Base-by-base conservation (phyloP, 139 green algal genomes). In the Chlamydomonas urium region DNA sequence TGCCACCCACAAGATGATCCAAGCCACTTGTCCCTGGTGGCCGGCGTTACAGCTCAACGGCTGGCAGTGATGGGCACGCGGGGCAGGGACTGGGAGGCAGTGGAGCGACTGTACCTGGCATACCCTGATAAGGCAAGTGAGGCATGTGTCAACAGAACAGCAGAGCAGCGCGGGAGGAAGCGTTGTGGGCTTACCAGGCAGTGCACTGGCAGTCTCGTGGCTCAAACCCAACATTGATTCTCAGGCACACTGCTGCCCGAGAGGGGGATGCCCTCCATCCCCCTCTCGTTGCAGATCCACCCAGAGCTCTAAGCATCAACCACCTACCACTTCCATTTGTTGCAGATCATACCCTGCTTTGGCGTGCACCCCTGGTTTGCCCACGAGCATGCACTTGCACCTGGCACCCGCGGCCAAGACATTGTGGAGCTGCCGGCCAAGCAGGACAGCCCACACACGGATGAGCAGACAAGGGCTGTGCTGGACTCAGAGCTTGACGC, bases 311-410 rank as follows among this genome's bases (percentile, higher is more conserved):
- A 31, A 14, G 24, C 53, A 62, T 17, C 21, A 14, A 67, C 29
- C 4, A 8, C 14, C 29, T 67, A 8, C 32, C 17, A 6, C 5
- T 21, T 21, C 17, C n/a, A 8, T n/a, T 67, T 4, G 42, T 34
- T 29, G 19, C 60, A 67, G 60, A 75, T 83, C 10, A 81, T 84
- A 23, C 82, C 82, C 1, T 79, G 70, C 68, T 87, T 87, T 47
- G 82, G 82, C 6, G 73, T 87, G 3, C 82, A 87, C 69, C 82
- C 82, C 1, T 87, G 82, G 82, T 85, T 76, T 65, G 74, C 74
- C 0, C 75, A 81, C 68, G 72, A 56, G 1, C 80, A 83, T 47
- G 70, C 66, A 0, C 66, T 66, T 3, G 33, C 3, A 0, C 60
- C 63, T 57, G 34, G 63, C 5, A 34, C 23, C 5, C 29, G 29